Conservation (phyloP, 352 stramenopile genomes). For the Lagenidium giganteum region DNA sequence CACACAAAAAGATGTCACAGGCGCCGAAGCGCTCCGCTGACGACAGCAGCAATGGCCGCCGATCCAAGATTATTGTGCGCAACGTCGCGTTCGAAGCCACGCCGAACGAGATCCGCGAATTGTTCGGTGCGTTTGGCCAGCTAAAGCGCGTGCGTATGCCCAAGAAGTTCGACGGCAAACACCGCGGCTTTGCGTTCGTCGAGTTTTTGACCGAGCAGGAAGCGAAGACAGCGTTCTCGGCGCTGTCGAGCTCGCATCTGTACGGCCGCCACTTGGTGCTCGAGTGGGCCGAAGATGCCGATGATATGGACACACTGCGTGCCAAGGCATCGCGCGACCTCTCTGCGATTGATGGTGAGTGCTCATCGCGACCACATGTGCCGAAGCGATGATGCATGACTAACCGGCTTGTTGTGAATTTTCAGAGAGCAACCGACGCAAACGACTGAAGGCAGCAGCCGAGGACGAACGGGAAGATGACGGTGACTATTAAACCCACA, state of each 20-base stretch:
- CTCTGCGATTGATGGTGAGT: slow-evolving; percentile 47
- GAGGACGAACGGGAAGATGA: slow-evolving; percentile 28
- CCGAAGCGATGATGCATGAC: not conserved
- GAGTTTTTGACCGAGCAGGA: slow-evolving; percentile 97
- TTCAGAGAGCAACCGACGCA: slow-evolving; percentile 54
- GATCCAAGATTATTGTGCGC: slow-evolving; percentile 97
- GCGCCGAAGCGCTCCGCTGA: slow-evolving; percentile 28
- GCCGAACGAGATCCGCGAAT: slow-evolving; percentile 93
- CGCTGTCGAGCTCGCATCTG: slow-evolving; percentile 95
- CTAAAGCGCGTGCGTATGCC: slow-evolving; percentile 97
- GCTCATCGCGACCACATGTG: too few relatives aligned
- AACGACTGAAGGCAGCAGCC: slow-evolving; percentile 45
- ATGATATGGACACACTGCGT: slow-evolving; percentile 81
- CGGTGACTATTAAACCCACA: slow-evolving; percentile 20
- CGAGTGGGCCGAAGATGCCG: slow-evolving; percentile 93
- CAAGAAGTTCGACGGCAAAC: slow-evolving; percentile 98
- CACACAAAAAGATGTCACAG: slow-evolving; percentile 76
- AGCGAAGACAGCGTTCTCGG: slow-evolving; percentile 87
- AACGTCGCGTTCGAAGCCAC: slow-evolving; percentile 99
- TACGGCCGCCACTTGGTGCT: slow-evolving; percentile 99
- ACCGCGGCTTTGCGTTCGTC: slow-evolving; percentile 99
- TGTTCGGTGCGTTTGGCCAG: slow-evolving; percentile 97
- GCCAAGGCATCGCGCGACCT: slow-evolving; percentile 74
- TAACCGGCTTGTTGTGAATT: not conserved
- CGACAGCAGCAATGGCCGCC: slow-evolving; percentile 25